These are phyloP conservation scores for Phytophthora hybrid DNA, from an alignment of 352 stramenopile genomes.

Conservation along the genomic window DNA sequence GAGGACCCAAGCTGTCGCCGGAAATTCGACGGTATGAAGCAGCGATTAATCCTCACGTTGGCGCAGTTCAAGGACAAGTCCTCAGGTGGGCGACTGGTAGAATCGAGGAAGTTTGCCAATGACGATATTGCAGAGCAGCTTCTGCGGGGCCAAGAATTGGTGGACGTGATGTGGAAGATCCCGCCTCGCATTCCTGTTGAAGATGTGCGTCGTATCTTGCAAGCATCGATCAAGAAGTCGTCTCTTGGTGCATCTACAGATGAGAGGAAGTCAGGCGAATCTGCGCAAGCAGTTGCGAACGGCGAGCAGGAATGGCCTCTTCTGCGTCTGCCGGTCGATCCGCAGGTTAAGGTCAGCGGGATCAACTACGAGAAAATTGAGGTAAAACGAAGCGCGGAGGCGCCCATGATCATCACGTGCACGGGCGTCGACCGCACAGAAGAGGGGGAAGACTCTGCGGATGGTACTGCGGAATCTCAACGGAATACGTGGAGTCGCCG, in stretches of 20 bases:
- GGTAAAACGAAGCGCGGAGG: conserved; percentile 85
- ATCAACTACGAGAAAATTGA: conserved; percentile 81
- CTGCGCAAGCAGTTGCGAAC: background rate
- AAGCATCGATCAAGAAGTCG: conserved; percentile 61
- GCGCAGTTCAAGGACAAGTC: conserved; percentile 73
- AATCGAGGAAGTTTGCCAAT: conserved; percentile 38
- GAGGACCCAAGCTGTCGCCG: conserved; percentile 78
- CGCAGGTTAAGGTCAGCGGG: conserved; percentile 70
- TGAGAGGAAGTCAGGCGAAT: conserved; percentile 11
- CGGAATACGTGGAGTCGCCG: conserved; percentile 46
- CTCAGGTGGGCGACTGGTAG: conserved; percentile 44
- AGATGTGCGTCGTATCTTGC: conserved; percentile 61
- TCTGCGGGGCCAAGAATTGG: conserved; percentile 85
- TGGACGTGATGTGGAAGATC: conserved; percentile 86
- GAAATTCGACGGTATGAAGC: conserved; percentile 86
- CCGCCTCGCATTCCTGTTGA: conserved; percentile 72
- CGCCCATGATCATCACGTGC: conserved; percentile 83
- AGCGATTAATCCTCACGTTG: conserved; percentile 78
- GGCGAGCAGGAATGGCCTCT: conserved; percentile 32
- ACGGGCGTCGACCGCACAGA: conserved; percentile 79
- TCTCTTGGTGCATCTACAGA: conserved; percentile 39
- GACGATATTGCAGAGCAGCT: conserved; percentile 82
- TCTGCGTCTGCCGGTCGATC: conserved; percentile 78
- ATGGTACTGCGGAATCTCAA: conserved; percentile 39
- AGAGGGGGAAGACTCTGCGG: conserved; percentile 55